Evolutionary conservation across 2,329 filamentous ascomycete genomes (phyloP), one percentile per base, ranked within the genome.

Genomic region (Aureobasidium sp.): DNA sequence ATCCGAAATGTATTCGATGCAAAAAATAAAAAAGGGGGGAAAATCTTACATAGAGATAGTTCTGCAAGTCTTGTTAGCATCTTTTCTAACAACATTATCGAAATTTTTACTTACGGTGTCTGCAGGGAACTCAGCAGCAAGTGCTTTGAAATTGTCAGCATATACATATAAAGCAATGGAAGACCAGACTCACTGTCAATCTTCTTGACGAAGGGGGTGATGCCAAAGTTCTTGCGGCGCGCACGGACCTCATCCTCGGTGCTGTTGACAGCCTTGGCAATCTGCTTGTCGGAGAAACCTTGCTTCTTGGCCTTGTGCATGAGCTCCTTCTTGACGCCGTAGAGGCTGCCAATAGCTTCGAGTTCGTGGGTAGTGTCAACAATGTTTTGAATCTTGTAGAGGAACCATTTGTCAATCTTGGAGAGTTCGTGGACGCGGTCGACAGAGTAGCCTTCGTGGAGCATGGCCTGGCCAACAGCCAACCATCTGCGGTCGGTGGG

Each of bases 401-500:
- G 79, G 83, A 99, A 99, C 94, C 94, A 97, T 79, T 96, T 96
- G 80, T 97, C 94, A 71, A 99, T 99, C 83, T 96, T 97, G 78
- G 89, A 96, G 69, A 99, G 80, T 7, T 97, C 91, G 73, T 97
- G 91, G 17, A 99, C 83, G 75, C 84, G 87, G 67, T 99, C 93
- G 51, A 97, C 91, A 1, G 90, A 86, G 81, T 99, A 99, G 76
- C 89, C 88, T 79, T 97, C 91, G 80, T 97, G 91, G 68, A 96
- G 86, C 91, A 99, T 95, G 67, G 94, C 94, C 78, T 97, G 92
- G 49, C 94, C 93, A 72, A 99, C 91, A 66, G 94, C 94, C 70
- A 99, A 84, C 94, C 94, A 97, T 76, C 94, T 87, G 70, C 94
- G 90, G 76, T 99, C 94, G 25, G 91, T 97, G 22, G 94, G 94